Base-by-base conservation (phyloP, 768 basidiomycete genomes). In the Rhizopogon vinicolor region DNA sequence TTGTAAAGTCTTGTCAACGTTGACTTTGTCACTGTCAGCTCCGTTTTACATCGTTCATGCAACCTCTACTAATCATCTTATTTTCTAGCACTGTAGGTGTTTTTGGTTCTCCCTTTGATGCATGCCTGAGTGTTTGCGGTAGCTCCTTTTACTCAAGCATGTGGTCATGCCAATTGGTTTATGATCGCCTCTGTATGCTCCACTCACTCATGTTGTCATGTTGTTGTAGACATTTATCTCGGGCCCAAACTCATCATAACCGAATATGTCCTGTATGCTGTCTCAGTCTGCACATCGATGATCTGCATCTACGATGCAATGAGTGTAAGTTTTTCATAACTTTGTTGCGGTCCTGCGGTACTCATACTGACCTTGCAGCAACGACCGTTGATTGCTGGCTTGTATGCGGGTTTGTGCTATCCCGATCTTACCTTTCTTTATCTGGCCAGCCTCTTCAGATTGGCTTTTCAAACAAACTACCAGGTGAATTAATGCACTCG, bases 101-200 rank as follows among this genome's bases (percentile, higher is more conserved):
- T 60, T 33, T 16, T 8, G 16, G 14, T 16, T 3, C n/a, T 1
- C 16, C 28, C 9, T 9, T 42, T 13, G 12, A 9, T 35, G 19
- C 29, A 6, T 16, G 31, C 33, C 28, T 7, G 19, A 56, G 16
- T 13, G n/a, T 7, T 43, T 44, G 1, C 52, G 31, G 28, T 51
- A 87, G 87, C 79, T 89, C 61, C 75, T 79, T 18, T 79, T 78
- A 59, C 87, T 87, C 68, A 75, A 79, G 59, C 78, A 78, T 58
- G 78, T 80, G 4, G 65, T 78, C 18, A 82, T 79, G 49, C 65
- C 76, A 31, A 59, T 62, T 10, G 71, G 87, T 88, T 65, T 40
- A 82, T 76, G 8, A 25, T 44, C 25, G 44, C 12, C 22, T 29
- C 7, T 12, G 7, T 44, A 3, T 35, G 5, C n/a, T 3, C 8